Percentiles rank a stretch among this genome's conserved stretches.
These are phyloP conservation scores for Nemania serpens DNA, from an alignment of 2,329 filamentous ascomycete species.

Conservation along the genomic window DNA sequence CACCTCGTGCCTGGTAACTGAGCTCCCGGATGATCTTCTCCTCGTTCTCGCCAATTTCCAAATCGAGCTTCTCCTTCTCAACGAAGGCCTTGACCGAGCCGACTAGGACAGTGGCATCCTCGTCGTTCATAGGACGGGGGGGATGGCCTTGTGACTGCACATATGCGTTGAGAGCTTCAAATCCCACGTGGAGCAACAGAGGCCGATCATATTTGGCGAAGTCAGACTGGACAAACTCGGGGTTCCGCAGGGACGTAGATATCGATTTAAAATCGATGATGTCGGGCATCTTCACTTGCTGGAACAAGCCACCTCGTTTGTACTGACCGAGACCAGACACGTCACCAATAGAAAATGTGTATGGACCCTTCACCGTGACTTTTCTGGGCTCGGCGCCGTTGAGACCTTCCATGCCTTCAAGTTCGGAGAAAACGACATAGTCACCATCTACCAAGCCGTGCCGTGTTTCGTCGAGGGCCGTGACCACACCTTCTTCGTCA, in stretches of 20 bases:
- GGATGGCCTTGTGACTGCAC: slow-evolving; percentile 73
- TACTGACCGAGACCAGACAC: slow-evolving; percentile 87
- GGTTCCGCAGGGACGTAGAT: slow-evolving; percentile 77
- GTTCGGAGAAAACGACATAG: slow-evolving; percentile 90
- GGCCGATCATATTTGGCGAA: slow-evolving; percentile 98
- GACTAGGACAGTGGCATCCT: slow-evolving; percentile 79
- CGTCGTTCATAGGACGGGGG: slow-evolving; percentile 81
- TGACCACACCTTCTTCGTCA: slow-evolving; percentile 87
- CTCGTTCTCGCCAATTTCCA: slow-evolving; percentile 91
- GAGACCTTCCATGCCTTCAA: slow-evolving; percentile 88
- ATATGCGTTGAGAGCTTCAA: slow-evolving; percentile 91
- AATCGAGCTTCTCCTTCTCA: slow-evolving; percentile 73
- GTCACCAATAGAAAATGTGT: slow-evolving; percentile 96
- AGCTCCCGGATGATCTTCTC: slow-evolving; percentile 92
- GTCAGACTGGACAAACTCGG: slow-evolving; percentile 89
- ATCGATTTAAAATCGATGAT: slow-evolving; percentile 86
- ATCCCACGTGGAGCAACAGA: slow-evolving; percentile 85
- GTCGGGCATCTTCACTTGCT: slow-evolving; percentile 99
- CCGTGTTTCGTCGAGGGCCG: slow-evolving; percentile 89
- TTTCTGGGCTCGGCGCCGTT: slow-evolving; percentile 86
- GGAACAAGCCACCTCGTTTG: slow-evolving; percentile 84
- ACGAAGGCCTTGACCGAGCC: slow-evolving; percentile 77
- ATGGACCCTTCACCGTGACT: slow-evolving; percentile 91
- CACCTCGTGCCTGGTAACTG: slow-evolving; percentile 90
- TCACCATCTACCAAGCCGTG: slow-evolving; percentile 97